Conservation (phyloP, 768 basidiomycete species). For the Trametes cubensis region DNA sequence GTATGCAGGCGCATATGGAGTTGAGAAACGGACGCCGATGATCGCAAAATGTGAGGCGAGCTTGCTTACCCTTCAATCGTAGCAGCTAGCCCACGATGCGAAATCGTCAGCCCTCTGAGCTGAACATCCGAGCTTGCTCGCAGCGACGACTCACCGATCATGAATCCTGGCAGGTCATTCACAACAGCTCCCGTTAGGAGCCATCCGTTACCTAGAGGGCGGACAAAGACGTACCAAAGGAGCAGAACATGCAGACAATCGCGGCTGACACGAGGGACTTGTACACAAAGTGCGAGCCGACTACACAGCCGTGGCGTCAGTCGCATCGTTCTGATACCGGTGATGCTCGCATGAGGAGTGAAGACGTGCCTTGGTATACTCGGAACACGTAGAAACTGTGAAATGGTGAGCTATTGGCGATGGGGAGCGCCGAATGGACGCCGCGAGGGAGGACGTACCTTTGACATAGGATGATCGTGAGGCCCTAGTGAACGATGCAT, state of each 20-base stretch:
- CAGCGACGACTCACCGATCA: not conserved
- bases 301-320: not conserved
- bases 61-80: not conserved
- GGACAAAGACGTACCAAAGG: not conserved
- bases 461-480: not conserved
- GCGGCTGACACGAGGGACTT: not conserved
- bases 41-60: not conserved
- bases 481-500: not conserved
- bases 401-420: no score
- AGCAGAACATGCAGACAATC: not conserved
- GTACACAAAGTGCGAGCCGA: not conserved
- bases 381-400: not conserved
- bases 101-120: no score
- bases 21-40: not conserved
- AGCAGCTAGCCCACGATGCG: no score
- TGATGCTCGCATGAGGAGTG: not conserved
- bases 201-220: no score
- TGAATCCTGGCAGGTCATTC: not conserved
- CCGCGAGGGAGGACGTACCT: not conserved
- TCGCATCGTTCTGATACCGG: not conserved
- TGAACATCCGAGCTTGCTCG: not conserved
- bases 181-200: no score
- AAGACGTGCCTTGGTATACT: not conserved
- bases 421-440: not conserved
- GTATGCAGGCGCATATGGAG: no score